Base-by-base conservation (phyloP, 371 early-diverging fungal species). In the Chytridiales sp. region DNA sequence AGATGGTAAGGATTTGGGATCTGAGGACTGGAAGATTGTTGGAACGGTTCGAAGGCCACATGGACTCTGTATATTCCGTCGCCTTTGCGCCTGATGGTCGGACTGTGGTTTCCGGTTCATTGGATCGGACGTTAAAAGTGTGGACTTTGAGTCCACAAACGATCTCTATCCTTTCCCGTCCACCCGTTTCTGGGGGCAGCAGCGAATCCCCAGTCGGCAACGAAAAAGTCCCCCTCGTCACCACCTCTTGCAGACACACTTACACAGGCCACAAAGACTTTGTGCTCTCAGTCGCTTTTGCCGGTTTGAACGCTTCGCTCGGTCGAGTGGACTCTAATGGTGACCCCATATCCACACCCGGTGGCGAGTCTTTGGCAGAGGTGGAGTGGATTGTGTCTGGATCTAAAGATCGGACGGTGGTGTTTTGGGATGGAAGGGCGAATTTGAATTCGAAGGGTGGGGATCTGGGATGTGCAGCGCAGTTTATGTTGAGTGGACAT, bases 401-500 rank as follows among this genome's bases (percentile, higher is more conserved):
- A 13, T 89, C 89, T 65, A 97, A 97, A 71, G 98, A 97, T 72
- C 88, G 97, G 47, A 85, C 88, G 27, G 95, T 96, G 43, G 90
- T 91, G 52, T 92, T 97, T 73, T 97, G 96, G 97, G 95, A 95
- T 76, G 91, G 90, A 26, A 78, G 77, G 39, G 84, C 84, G 3
- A 84, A 82, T 24, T 82, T 85, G 42, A 62, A 59, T 9, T 22
- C 61, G 17, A 62, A 60, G 53, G 62, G 44, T 21, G 64, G 59
- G 17, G 62, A 55, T 38, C 38, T 53, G 27, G 54, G 44, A 11
- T 11, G 42, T 5, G 41, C 58, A 32, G 66, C 66, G 30, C 90
- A 90, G 74, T 91, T 94, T 63, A 91, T 94, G 91, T 80, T 98
- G 59, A 93, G 92, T 69, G 98, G 98, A 40, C 98, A 98, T 70